These are phyloP conservation scores for Fusarium marasasianum DNA, from an alignment of 2,329 filamentous ascomycete species.

Conservation along the genomic window DNA sequence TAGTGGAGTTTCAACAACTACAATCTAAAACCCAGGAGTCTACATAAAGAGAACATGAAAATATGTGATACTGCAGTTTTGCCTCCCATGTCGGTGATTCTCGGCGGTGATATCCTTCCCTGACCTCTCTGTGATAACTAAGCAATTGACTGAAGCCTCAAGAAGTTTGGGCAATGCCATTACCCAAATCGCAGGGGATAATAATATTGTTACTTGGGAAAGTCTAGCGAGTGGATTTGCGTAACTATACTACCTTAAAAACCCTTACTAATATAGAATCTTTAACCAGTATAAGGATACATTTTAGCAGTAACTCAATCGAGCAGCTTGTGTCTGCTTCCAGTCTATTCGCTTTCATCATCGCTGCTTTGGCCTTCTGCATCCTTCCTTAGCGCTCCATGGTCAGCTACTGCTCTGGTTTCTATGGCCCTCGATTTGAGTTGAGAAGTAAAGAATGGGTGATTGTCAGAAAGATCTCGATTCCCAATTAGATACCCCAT, in stretches of 20 bases:
- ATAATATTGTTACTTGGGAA: no score
- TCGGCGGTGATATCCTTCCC: no score
- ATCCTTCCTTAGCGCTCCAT: no score
- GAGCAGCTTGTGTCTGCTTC: no score
- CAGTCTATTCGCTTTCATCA: neutral
- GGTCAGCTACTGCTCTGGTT: neutral
- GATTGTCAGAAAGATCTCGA: neutral
- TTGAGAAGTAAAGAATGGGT: neutral
- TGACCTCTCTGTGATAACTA: no score
- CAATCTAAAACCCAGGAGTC: neutral
- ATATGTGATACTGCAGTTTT: neutral
- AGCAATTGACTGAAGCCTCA: no score
- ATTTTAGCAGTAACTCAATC: no score
- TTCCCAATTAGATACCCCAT: neutral
- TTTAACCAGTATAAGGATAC: no score
- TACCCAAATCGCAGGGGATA: no score
- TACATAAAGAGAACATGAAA: neutral
- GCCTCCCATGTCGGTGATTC: neutral
- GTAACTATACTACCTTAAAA: no score
- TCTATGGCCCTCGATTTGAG: neutral
- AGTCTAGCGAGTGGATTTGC: no score
- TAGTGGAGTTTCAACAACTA: neutral
- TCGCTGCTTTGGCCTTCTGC: neutral
- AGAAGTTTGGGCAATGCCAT: no score
- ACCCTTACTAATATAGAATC: accelerated